Base-by-base conservation (phyloP, 1,284 basidiomycete genomes). In the Cutaneotrichosporon sp. region DNA sequence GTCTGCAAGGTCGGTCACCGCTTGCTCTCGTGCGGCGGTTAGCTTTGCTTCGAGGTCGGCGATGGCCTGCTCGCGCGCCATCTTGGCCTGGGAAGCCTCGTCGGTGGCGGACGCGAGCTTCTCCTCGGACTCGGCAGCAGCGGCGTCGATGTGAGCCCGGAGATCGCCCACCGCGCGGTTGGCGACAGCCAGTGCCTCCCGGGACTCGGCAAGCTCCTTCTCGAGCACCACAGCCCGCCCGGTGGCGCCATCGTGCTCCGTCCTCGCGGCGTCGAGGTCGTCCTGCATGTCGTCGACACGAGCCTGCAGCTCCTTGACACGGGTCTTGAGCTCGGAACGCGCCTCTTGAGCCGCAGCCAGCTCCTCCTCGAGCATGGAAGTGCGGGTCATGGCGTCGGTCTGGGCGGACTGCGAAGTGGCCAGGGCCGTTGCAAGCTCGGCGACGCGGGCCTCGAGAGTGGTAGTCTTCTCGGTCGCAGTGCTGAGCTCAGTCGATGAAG, bases 351-450 rank as follows among this genome's bases (percentile, higher is more conserved):
- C 45, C 4, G 20, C 46, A 8, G 13, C 31, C 20, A 57, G 31
- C 22, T 57, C 55, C 24, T 42, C 54, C 36, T 58, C 50, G 13
- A 57, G 34, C 18, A 22, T 25, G 3, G 53, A 27, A 2, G 42
- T 24, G 4, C 18, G 22, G 1, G 20, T 9, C 22, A 29, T 27
- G 1, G 49, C 46, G 16, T 25, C 52, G 3, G 22, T 33, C 22
- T 24, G 33, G 13, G 31, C 34, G 2, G 46, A 16, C 8, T 2
- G 36, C 11, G 46, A 24, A 4, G 13, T 14, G 20, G 18, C 55
- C 13, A 57, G 55, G 7, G 97, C 97, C 77, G 97, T 94, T 79
- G 97, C 94, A 57, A 97, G 85, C 14, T 97, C 92, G 11, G 94
- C 97, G 77, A 54, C 13, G 13, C 36, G 38, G 18, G 29, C 5